Evolutionary conservation across 1,284 basidiomycete species (phyloP).

Genomic region (Taiwanofungus camphoratus): DNA sequence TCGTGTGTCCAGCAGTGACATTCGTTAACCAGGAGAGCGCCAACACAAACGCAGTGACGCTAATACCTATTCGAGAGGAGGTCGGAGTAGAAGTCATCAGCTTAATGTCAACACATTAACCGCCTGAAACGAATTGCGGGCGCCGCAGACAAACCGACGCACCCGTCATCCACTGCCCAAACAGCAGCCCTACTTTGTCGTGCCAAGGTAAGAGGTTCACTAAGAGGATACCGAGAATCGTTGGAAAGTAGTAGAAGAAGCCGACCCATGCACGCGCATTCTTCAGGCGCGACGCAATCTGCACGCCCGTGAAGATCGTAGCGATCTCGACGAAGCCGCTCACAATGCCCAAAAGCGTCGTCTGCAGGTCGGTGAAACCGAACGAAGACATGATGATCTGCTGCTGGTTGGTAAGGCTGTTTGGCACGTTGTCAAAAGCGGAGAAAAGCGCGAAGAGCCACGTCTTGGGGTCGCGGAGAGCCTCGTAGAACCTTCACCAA

Average conservation of each 20-base stretch:
- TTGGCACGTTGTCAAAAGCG: constrained; percentile 58
- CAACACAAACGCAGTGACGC: constrained; percentile 63
- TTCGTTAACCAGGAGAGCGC: constrained; percentile 62
- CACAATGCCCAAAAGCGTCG: constrained; percentile 65
- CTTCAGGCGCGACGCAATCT: constrained; percentile 44
- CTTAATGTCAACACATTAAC: too few relatives aligned
- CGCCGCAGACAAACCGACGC: constrained; percentile 21
- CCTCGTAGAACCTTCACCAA: constrained; percentile 52
- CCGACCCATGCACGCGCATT: constrained; percentile 58
- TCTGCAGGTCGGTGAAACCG: constrained; percentile 59
- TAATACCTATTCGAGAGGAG: constrained; percentile 40
- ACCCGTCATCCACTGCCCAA: constrained; percentile 59
- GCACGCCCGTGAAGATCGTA: constrained; percentile 56
- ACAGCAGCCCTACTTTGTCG: constrained; percentile 58
- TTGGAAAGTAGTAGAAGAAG: constrained; percentile 53
- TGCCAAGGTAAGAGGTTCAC: constrained; percentile 58
- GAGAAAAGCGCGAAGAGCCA: constrained; percentile 67
- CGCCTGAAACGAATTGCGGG: not conserved
- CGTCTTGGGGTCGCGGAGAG: constrained; percentile 61
- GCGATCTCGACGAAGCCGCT: constrained; percentile 64
- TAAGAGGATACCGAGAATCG: constrained; percentile 53
- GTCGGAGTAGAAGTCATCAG: constrained; percentile 5
- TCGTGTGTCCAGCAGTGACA: constrained; percentile 70
- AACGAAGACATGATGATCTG: constrained; percentile 65
- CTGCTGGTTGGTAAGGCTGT: constrained; percentile 66